Base-by-base conservation (phyloP, 257 asterid species). In the Cordia subcordata region DNA sequence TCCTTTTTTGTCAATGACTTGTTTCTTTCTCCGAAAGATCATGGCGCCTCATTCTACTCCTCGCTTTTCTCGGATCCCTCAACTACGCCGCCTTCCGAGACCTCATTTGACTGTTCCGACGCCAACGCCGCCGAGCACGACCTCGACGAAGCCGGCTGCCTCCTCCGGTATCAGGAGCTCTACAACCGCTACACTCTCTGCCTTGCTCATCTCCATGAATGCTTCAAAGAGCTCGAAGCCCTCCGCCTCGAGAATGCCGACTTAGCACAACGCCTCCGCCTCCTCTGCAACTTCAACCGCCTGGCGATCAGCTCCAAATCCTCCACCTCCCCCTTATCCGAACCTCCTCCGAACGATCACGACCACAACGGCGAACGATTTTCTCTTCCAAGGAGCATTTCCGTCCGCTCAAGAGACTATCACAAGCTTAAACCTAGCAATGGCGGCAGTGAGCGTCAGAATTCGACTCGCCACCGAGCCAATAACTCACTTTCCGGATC, bases 81-180 rank as follows among this genome's bases (percentile, higher is more conserved):
- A 0, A 61, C 22, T 51, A 72, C 90, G 11, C 12, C 44, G 12
- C 70, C 86, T 4, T 72, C 94, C 18, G 80, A 77, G 5, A 39
- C 77, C 58, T 82, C 82, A 22, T 65, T 73, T 58, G 85, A 74
- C 62, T 77, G 75, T 40, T 74, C 75, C 3, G 86, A 76, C 10
- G 55, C 62, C 6, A 18, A 39, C 51, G 47, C 58, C n/a, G 53
- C 70, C 42, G 85, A 84, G 18, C 51, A 53, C 64, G 76, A 72
- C 50, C 71, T 71, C 56, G 66, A 68, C 32, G 77, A 77, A 17
- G 61, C 81, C 13, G 75, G 86, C 75, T 66, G 58, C 63, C 20
- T 78, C 71, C 78, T 82, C 22, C 81, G 82, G 89, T 80, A 82
- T 66, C 94, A 82, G 73, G 88, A 86, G 80, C 95, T 86, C 53